A percentile compares a stretch with the other conserved stretches of the same genome.
Conservation (phyloP, 768 basidiomycete species). For the Suillus subalutaceus region DNA sequence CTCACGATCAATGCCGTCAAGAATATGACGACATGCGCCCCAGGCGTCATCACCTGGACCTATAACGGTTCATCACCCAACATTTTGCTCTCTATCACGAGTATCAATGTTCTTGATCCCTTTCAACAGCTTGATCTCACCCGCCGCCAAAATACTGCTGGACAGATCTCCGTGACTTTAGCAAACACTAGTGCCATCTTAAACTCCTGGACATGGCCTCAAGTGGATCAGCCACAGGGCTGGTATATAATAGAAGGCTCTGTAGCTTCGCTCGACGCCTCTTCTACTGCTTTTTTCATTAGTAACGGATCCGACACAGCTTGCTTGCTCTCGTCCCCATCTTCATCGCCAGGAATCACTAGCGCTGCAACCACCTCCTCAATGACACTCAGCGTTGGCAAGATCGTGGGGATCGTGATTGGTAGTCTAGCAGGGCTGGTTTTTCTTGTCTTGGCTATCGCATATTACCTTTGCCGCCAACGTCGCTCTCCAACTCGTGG, state of each 20-base stretch:
- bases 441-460: conserved; percentile 37
- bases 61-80: conserved; percentile 37
- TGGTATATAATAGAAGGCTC: conserved; percentile 44
- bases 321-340: conserved; percentile 31
- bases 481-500: conserved; percentile 26
- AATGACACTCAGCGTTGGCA: conserved; percentile 34
- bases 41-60: conserved; percentile 40
- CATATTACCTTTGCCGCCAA: conserved; percentile 28
- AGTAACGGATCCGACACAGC: conserved; percentile 37
- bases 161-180: conserved; percentile 27
- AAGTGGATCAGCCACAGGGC: conserved; percentile 51
- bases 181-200: conserved; percentile 28
- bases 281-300: conserved; percentile 39
- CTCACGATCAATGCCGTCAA: conserved; percentile 28
- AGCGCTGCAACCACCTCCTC: conserved; percentile 17
- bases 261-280: conserved; percentile 2
- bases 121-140: conserved; percentile 23
- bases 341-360: conserved; percentile 10
- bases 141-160: conserved; percentile 8
- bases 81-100: conserved; percentile 42
- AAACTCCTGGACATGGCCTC: conserved; percentile 42
- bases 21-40: conserved; percentile 39
- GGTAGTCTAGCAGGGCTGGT: conserved; percentile 45
- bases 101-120: conserved; percentile 31
- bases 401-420: conserved; percentile 56